Evolutionary conservation across 2,329 filamentous ascomycete genomes (phyloP).

Genomic region (Chrysosphaeria jannelii): DNA sequence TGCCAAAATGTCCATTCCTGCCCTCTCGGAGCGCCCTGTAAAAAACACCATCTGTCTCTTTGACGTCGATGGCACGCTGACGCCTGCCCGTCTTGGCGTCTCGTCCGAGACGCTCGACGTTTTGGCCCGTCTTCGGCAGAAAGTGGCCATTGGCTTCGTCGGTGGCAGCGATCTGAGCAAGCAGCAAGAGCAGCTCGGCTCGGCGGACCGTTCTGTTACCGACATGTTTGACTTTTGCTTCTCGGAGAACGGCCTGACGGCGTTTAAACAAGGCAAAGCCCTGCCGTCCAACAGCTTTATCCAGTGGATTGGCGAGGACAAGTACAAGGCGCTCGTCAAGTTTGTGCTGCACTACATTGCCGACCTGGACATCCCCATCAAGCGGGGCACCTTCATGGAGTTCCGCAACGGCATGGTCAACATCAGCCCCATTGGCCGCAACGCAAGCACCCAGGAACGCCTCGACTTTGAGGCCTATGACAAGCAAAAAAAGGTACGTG

Average conservation of each 20-base stretch:
- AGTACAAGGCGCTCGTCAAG: slow-evolving; percentile 48
- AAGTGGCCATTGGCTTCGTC: slow-evolving; percentile 72
- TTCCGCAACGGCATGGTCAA: slow-evolving; percentile 86
- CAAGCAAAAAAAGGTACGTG: slow-evolving; percentile 42
- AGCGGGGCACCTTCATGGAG: slow-evolving; percentile 63
- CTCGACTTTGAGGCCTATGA: slow-evolving; percentile 62
- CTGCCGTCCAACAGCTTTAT: slow-evolving; percentile 71
- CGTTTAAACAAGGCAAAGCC: slow-evolving; percentile 51
- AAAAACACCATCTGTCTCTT: slow-evolving; percentile 89
- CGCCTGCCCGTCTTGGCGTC: slow-evolving; percentile 39
- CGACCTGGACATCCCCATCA: slow-evolving; percentile 57
- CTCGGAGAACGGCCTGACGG: slow-evolving; percentile 82
- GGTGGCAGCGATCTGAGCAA: slow-evolving; percentile 78
- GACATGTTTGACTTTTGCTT: slow-evolving; percentile 94
- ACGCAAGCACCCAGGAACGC: slow-evolving; percentile 54
- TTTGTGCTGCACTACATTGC: slow-evolving; percentile 61
- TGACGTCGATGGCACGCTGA: slow-evolving; percentile 85
- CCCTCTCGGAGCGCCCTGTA: slow-evolving; percentile 56
- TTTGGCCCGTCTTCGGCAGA: slow-evolving; percentile 53
- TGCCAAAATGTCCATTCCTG: no score
- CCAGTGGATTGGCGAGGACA: slow-evolving; percentile 57
- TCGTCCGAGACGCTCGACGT: slow-evolving; percentile 58
- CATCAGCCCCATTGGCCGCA: slow-evolving; percentile 56
- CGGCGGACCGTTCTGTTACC: slow-evolving; percentile 34
- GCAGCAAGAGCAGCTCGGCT: slow-evolving; percentile 86